Conservation (phyloP, 2,329 filamentous ascomycete genomes). For the Akanthomyces muscarius region DNA sequence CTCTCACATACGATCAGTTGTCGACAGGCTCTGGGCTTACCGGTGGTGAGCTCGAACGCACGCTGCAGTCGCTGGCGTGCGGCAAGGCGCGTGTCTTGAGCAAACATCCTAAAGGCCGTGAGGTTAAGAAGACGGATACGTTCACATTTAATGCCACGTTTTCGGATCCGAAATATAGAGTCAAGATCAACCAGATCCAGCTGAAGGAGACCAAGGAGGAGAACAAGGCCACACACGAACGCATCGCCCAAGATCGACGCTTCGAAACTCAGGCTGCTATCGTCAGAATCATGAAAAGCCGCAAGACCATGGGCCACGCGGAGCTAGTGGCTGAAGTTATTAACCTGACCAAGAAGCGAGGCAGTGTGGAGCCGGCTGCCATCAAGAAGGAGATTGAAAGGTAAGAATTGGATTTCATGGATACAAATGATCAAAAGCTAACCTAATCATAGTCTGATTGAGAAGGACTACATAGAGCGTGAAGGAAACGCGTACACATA, state of each 20-base stretch:
- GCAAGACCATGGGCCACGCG: conserved; percentile 81
- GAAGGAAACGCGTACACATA: conserved; percentile 69
- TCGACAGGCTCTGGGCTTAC: conserved; percentile 68
- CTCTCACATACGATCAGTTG: conserved; percentile 73
- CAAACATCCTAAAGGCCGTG: conserved; percentile 81
- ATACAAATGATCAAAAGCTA: conserved; percentile 14
- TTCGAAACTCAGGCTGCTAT: conserved; percentile 97
- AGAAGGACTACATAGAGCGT: conserved; percentile 89
- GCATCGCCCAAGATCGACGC: conserved; percentile 82
- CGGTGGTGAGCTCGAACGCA: conserved; percentile 77
- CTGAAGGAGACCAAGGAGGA: conserved; percentile 93
- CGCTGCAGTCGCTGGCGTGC: conserved; percentile 91
- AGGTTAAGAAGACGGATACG: conserved; percentile 73
- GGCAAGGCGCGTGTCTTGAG: conserved; percentile 78
- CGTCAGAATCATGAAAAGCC: conserved; percentile 93
- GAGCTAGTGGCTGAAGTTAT: conserved; percentile 91
- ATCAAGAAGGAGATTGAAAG: conserved; percentile 98
- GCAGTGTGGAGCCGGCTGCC: conserved; percentile 76
- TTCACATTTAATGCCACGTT: conserved; percentile 81
- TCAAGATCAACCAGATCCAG: conserved; percentile 99
- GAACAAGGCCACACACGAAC: conserved; percentile 89
- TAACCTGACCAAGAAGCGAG: conserved; percentile 79
- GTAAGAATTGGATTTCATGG: conserved; percentile 41
- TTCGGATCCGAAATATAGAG: conserved; percentile 73
- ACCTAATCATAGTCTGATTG: conserved; percentile 62